Evolutionary conservation across 257 asterid species (phyloP).

Genomic region (Solanum sejunctum): DNA sequence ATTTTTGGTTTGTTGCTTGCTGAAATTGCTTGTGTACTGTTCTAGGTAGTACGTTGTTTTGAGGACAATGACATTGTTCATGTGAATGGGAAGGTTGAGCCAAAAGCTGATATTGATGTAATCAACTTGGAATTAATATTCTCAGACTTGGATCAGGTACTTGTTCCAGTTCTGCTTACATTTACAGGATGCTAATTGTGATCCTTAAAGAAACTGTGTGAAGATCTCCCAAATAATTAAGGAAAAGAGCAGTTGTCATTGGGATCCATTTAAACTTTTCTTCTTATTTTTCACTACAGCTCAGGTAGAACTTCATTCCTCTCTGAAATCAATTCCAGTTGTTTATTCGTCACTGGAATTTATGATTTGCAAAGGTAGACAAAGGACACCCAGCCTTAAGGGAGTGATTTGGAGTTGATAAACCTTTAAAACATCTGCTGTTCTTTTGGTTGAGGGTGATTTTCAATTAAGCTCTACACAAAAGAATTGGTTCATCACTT

Average conservation of each 20-base stretch:
- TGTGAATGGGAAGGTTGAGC: slow-evolving; percentile 87
- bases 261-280: background rate
- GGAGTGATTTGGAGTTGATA: too few species aligned
- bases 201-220: background rate
- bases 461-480: background rate
- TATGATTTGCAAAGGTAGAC: background rate
- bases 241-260: background rate
- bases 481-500: background rate
- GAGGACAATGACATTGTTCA: slow-evolving; percentile 97
- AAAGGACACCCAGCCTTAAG: too few species aligned
- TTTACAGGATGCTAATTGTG: background rate
- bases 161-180: background rate
- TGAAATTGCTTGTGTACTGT: background rate
- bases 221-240: background rate
- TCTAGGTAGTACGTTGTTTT: slow-evolving; percentile 90
- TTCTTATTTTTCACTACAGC: background rate
- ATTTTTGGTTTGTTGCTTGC: background rate
- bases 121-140: slow-evolving; percentile 88
- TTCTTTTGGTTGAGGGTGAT: background rate
- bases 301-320: background rate
- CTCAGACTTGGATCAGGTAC: slow-evolving; percentile 95
- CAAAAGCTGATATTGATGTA: slow-evolving; percentile 82
- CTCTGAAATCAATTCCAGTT: background rate
- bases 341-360: background rate
- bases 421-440: too few species aligned